phyloP scores from a whole-genome alignment of 139 green algal species.

The Asterochloris erici region DNA sequence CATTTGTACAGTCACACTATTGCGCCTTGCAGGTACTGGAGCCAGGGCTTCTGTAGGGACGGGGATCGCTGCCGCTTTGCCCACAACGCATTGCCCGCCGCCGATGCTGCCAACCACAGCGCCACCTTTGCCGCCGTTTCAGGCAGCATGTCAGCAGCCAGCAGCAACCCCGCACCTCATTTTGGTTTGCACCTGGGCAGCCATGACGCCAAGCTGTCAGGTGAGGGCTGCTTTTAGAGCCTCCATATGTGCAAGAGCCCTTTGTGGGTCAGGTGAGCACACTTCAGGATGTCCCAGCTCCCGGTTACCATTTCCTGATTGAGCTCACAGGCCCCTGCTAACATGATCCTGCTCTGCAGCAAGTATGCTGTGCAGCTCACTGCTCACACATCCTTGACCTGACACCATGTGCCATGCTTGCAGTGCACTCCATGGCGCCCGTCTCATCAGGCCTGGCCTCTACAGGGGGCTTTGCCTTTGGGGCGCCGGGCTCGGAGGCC shows the following conservation, averaged over 20 bases:
- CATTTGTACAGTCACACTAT: neutral
- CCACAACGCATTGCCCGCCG: neutral
- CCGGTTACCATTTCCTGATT: neutral
- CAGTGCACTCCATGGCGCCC: neutral
- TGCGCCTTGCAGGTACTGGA: slow-evolving; percentile 2
- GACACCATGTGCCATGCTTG: neutral
- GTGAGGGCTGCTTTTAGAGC: neutral
- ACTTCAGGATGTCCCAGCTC: neutral
- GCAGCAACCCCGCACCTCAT: neutral
- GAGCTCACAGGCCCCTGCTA: slow-evolving; percentile 2
- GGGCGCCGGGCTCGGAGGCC: neutral
- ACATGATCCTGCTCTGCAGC: neutral
- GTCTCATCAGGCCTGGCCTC: neutral
- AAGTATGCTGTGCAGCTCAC: neutral
- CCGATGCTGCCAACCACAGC: neutral
- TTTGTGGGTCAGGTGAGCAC: too few species aligned
- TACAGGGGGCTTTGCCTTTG: neutral
- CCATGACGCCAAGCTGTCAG: neutral
- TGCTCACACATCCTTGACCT: neutral
- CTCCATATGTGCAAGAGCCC: neutral
- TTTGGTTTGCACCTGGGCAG: neutral
- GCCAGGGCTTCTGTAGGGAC: slow-evolving; percentile 13
- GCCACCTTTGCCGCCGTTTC: too few species aligned
- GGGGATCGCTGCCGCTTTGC: slow-evolving; percentile 2
- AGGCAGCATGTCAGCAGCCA: neutral